Evolutionary conservation across 176 grass and related monocot species (phyloP), one percentile per base, ranked within the genome.

Genomic region (Oryza brachyantha): DNA sequence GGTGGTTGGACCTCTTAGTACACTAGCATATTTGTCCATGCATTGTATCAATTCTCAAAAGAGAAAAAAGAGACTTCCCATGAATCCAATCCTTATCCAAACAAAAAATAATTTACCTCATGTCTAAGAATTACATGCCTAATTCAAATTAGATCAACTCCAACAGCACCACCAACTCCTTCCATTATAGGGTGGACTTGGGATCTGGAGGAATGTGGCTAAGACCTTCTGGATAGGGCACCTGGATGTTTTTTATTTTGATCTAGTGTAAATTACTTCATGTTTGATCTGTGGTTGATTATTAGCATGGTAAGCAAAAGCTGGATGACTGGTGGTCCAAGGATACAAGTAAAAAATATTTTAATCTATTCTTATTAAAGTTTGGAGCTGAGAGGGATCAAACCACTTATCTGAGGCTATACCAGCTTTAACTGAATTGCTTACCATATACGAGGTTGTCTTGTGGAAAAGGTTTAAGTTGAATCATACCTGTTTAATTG

Each of bases 391-490:
- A 57, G 52, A 0, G n/a, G 52, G 52, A 24, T 57, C n/a, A 24
- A 57, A 57, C 52, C 52, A 0, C 48, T 21, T 52, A 19, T 52
- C 5, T 21, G 17, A 2, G 5, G 48, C n/a, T 52, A 52, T 52
- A 52, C 48, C 48, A 52, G 19, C 17, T 52, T 48, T 63, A 38
- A 52, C 37, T 63, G 10, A 19, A 50, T 72, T 78, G 14, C 29
- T 52, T 50, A 38, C 28, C 4, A 0, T 0, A 35, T 39, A 55
- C 68, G 42, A 57, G 32, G 10, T 28, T 73, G 12, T 29, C 54
- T 64, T 66, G 26, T 72, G 71, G 55, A 71, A 66, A 65, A 66
- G 29, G 29, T 36, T 21, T 84, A 52, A 61, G 7, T 70, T 68
- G 25, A 43, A 31, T 48, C 16, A 4, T 14, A 89, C 32, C 67